phyloP scores from a whole-genome alignment of 2,329 filamentous ascomycete species.

The Lasiodiplodia citricola region DNA sequence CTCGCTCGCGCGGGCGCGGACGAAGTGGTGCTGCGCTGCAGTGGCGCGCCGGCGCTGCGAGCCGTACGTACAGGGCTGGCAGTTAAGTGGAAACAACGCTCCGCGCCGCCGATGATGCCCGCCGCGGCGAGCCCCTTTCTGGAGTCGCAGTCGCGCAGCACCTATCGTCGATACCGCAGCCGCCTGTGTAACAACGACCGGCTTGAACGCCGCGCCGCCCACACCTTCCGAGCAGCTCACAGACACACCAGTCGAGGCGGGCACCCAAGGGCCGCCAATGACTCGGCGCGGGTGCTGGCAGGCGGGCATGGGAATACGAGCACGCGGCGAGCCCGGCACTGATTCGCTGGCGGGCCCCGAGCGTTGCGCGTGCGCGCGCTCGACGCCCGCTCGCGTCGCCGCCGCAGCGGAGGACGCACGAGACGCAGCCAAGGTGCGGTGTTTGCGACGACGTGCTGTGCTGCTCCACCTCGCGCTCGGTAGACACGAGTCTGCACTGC shows the following conservation, averaged over 20 bases:
- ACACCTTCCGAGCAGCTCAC: constrained; percentile 1
- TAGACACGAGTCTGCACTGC: constrained; percentile 3
- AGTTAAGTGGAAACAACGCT: constrained; percentile 6
- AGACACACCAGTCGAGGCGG: not conserved
- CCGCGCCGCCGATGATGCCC: not conserved
- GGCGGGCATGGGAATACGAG: constrained; percentile 18
- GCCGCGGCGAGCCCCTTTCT: constrained; percentile 1
- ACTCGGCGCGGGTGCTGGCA: not conserved
- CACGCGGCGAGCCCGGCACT: not conserved
- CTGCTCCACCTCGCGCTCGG: constrained; percentile 4
- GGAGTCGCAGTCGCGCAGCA: not conserved
- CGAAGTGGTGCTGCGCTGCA: not conserved
- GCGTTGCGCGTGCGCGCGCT: constrained; percentile 5
- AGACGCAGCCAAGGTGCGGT: constrained; percentile 20
- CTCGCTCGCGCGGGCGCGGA: not conserved
- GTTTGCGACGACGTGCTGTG: constrained; percentile 21
- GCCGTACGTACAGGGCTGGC: constrained; percentile 8
- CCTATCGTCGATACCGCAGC: not conserved
- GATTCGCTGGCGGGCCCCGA: constrained; percentile 16
- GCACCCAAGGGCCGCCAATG: constrained; percentile 5
- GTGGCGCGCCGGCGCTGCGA: constrained; percentile 10
- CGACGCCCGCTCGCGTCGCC: constrained; percentile 16
- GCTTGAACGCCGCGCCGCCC: constrained; percentile 17
- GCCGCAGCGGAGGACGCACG: constrained; percentile 18
- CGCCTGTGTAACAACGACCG: constrained; percentile 12